Base-by-base conservation (phyloP, 805 yeast species). In the Hanseniaspora vineae region DNA sequence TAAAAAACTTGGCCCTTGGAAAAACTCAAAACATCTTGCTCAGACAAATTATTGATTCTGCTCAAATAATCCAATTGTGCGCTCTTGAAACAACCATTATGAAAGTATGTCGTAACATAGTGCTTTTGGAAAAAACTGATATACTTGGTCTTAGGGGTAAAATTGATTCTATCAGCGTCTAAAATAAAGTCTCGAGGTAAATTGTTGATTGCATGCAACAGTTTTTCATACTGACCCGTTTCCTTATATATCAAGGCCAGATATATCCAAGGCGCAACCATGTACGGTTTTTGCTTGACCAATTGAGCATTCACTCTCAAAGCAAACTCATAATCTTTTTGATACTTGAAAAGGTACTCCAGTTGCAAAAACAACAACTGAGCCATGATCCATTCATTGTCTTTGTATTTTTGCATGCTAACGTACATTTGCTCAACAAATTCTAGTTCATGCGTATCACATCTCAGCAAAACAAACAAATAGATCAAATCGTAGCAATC, bases 221-320 rank as follows among this genome's bases (percentile, higher is more conserved):
- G 14, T 39, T 18, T 23, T 20, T n/a, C 13, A 37, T n/a, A 37
- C 11, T 37, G 12, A 3, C 11, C 8, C 5, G 19, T n/a, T n/a
- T 14, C 12, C 12, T n/a, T 10, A 37, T 37, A 37, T n/a, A 37
- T 37, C 19, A 10, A n/a, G n/a, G 12, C n/a, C 19, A 37, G 11
- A 37, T 37, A 37, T 6, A 17, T 15, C 40, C 40, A 37, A 10
- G 40, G 19, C 12, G 11, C 12, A 14, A 37, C 6, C 40, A 37
- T n/a, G 19, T 37, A 17, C 5, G 40, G 40, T 37, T 37, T 37
- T 37, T n/a, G 19, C 17, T 15, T 14, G 5, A 37, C n/a, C 19
- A 37, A 37, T n/a, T 6, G 47, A 44, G 2, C 62, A 54, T 43
- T 58, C 62, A 14, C 62, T 59, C 12, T 66, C 66, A 49, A 46